These are phyloP conservation scores for Usnea hakonensis DNA, from an alignment of 495 filamentous ascomycete genomes.

Conservation along the genomic window DNA sequence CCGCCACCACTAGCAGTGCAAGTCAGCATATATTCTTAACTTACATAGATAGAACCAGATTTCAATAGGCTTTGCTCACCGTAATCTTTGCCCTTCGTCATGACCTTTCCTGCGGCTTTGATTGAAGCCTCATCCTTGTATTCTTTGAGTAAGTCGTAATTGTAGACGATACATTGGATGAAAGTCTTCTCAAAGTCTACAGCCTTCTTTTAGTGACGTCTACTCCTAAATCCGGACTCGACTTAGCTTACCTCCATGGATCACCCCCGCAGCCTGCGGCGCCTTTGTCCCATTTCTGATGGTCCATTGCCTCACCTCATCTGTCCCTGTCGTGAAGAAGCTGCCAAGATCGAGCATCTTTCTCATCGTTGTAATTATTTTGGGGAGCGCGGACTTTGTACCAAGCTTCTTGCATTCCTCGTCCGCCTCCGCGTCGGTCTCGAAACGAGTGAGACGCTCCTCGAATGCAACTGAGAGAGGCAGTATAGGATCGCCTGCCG, in stretches of 20 bases:
- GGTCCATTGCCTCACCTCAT: constrained; percentile 98
- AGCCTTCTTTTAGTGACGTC: background rate
- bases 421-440: constrained; percentile 64
- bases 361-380: constrained; percentile 91
- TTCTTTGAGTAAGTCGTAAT: constrained; percentile 63
- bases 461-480: constrained; percentile 90
- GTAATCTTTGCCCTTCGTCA: constrained; percentile 99
- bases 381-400: constrained; percentile 83
- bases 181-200: constrained; percentile 98
- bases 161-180: constrained; percentile 90
- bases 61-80: constrained; percentile 47
- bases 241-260: constrained; percentile 57
- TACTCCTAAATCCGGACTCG: background rate
- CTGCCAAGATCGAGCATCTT: constrained; percentile 78
- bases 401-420: constrained; percentile 86
- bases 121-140: constrained; percentile 65
- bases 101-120: constrained; percentile 88
- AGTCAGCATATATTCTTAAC: constrained; percentile 30
- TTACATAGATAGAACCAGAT: constrained; percentile 8
- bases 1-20: background rate
- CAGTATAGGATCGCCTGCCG: constrained; percentile 78
- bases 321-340: constrained; percentile 96
- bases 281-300: constrained; percentile 95
- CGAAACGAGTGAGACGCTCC: constrained; percentile 76
- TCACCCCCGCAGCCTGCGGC: constrained; percentile 93